phyloP scores from a whole-genome alignment of 352 stramenopile species.

The Pythium sp. region DNA sequence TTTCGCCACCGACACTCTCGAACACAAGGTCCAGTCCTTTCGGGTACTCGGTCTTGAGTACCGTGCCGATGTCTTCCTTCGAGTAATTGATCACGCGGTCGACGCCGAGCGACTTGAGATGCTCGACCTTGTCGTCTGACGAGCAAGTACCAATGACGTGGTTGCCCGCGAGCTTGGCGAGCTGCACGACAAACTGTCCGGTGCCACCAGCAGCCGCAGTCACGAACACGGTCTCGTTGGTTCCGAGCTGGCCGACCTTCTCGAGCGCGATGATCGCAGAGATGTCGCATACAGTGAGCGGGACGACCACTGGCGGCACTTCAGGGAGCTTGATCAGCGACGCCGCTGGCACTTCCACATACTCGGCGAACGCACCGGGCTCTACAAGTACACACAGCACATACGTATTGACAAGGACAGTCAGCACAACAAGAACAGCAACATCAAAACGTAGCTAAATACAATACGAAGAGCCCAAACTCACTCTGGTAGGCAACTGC shows the following conservation, averaged over 20 bases:
- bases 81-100: constrained; percentile 76
- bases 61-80: constrained; percentile 42
- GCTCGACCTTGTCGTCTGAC: constrained; percentile 72
- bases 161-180: constrained; percentile 69
- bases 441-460: background rate
- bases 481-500: constrained; percentile 39
- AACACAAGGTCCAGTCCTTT: constrained; percentile 42
- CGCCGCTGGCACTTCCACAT: constrained; percentile 26
- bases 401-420: background rate
- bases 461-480: background rate
- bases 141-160: constrained; percentile 62
- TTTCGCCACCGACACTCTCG: constrained; percentile 40
- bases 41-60: constrained; percentile 50
- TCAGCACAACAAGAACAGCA: background rate
- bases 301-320: constrained; percentile 25
- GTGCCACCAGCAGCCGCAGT: constrained; percentile 49
- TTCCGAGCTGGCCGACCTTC: constrained; percentile 31
- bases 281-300: constrained; percentile 35
- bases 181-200: constrained; percentile 67
- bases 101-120: constrained; percentile 44
- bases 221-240: constrained; percentile 40
- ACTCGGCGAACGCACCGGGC: constrained; percentile 39
- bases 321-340: constrained; percentile 17
- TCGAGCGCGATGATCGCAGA: constrained; percentile 41
- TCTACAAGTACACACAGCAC: constrained; percentile 12